Conservation (phyloP, 805 yeast genomes). For the Myxozyma geophila region DNA sequence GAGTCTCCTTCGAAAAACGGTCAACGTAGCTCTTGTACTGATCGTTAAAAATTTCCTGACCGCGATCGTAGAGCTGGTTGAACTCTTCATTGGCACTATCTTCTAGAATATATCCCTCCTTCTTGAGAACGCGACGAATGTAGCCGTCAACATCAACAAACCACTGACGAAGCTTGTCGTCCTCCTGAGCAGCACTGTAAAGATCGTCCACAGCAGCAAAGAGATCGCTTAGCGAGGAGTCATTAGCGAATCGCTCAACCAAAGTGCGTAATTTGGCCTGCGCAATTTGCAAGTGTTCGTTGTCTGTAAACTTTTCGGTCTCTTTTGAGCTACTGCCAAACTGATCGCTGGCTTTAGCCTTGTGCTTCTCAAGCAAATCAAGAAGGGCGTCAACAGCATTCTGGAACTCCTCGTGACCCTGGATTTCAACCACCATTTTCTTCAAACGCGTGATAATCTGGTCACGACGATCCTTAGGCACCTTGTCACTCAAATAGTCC, state of each 20-base stretch:
- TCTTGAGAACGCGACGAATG: conserved; percentile 22
- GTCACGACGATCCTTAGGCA: conserved; percentile 33
- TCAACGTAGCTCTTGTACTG: conserved; percentile 26
- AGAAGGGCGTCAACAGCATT: conserved; percentile 32
- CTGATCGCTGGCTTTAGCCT: neutral
- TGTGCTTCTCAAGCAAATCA: conserved; percentile 27
- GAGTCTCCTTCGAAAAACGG: conserved; percentile 21
- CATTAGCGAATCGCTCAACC: conserved; percentile 36
- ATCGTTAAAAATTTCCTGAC: conserved; percentile 16
- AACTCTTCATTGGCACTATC: conserved; percentile 25
- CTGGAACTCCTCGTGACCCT: conserved; percentile 32
- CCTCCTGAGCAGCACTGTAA: conserved; percentile 31
- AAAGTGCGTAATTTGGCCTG: conserved; percentile 18
- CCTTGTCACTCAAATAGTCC: conserved; percentile 21
- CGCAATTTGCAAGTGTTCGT: conserved; percentile 28
- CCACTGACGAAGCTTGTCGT: conserved; percentile 29
- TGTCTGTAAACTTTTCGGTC: conserved; percentile 15
- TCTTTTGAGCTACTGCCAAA: neutral
- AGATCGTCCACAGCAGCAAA: conserved; percentile 21
- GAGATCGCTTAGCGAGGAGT: conserved; percentile 25
- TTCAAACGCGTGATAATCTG: conserved; percentile 25
- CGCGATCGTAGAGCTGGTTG: conserved; percentile 26
- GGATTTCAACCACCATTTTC: conserved; percentile 34
- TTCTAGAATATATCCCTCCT: conserved; percentile 29
- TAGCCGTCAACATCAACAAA: conserved; percentile 22